phyloP scores from a whole-genome alignment of 78 protist genomes.

The Dictyostelium firmibasis region DNA sequence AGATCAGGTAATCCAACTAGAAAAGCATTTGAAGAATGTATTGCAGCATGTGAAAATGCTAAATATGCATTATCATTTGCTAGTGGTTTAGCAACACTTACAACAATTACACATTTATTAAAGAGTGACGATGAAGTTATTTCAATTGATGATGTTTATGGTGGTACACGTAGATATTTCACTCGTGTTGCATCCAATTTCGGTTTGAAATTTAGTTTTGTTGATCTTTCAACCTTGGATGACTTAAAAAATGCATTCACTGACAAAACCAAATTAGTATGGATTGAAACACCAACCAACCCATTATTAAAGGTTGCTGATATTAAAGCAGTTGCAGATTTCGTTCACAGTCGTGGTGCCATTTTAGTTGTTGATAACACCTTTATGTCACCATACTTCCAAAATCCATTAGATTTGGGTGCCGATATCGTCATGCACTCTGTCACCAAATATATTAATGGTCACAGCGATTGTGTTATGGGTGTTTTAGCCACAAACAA shows the following conservation, averaged over 20 bases:
- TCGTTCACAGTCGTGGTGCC: slow-evolving; percentile 84
- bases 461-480: slow-evolving; percentile 93
- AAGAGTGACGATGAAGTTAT: slow-evolving; percentile 93
- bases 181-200: slow-evolving; percentile 47
- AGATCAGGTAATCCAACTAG: slow-evolving; percentile 98
- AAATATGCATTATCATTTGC: slow-evolving; percentile 89
- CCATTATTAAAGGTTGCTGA: slow-evolving; percentile 91
- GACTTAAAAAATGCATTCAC: slow-evolving; percentile 79
- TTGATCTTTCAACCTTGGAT: slow-evolving; percentile 84
- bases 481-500: slow-evolving; percentile 86
- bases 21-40: slow-evolving; percentile 86
- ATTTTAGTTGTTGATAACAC: slow-evolving; percentile 95
- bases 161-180: slow-evolving; percentile 90
- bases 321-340: slow-evolving; percentile 81
- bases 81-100: slow-evolving; percentile 86
- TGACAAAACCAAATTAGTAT: slow-evolving; percentile 88
- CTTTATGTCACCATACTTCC: slow-evolving; percentile 92
- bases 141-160: slow-evolving; percentile 92
- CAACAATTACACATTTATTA: slow-evolving; percentile 77
- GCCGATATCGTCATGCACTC: slow-evolving; percentile 96
- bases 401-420: slow-evolving; percentile 93
- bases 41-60: slow-evolving; percentile 93
- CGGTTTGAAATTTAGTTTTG: slow-evolving; percentile 82
- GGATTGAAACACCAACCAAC: slow-evolving; percentile 97
- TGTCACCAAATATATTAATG: slow-evolving; percentile 95